Evolutionary conservation across 805 yeast species (phyloP).

Genomic region (Myxozyma melibiosi): DNA sequence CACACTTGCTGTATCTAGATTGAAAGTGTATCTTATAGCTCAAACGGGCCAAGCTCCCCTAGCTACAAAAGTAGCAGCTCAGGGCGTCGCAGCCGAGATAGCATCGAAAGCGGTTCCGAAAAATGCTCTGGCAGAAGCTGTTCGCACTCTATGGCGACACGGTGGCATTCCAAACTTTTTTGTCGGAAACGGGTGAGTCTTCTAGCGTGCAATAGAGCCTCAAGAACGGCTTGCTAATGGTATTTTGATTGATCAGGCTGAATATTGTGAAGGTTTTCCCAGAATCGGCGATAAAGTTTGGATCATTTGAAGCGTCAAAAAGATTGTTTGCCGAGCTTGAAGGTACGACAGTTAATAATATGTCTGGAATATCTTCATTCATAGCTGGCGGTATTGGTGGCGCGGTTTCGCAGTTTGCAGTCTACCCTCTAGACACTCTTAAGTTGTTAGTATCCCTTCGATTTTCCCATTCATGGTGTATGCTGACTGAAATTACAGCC

Average conservation of each 20-base stretch:
- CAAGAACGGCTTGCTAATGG: not conserved
- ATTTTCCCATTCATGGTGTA: no score
- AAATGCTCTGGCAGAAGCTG: constrained; percentile 80
- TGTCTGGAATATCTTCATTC: constrained; percentile 79
- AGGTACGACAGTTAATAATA: constrained; percentile 33
- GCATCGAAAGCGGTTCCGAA: constrained; percentile 35
- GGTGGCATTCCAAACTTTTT: constrained; percentile 89
- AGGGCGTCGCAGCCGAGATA: constrained; percentile 37
- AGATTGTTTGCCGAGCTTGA: constrained; percentile 57
- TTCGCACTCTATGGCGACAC: constrained; percentile 75
- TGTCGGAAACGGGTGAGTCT: constrained; percentile 53
- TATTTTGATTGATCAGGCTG: constrained; percentile 60
- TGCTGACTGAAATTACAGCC: constrained; percentile 34
- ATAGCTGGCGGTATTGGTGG: constrained; percentile 97
- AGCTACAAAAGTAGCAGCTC: not conserved
- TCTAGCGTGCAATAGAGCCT: not conserved
- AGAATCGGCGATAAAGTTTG: constrained; percentile 96
- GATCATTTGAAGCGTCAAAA: constrained; percentile 88
- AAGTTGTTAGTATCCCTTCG: constrained; percentile 53
- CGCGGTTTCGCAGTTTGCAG: constrained; percentile 86
- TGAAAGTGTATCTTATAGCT: constrained; percentile 91
- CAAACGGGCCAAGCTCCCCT: constrained; percentile 53
- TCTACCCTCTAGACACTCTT: constrained; percentile 93
- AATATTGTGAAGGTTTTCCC: constrained; percentile 95
- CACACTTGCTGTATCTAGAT: no score